Evolutionary conservation across 208 protist species (phyloP).

Genomic region (Wallacemonas sp.): DNA sequence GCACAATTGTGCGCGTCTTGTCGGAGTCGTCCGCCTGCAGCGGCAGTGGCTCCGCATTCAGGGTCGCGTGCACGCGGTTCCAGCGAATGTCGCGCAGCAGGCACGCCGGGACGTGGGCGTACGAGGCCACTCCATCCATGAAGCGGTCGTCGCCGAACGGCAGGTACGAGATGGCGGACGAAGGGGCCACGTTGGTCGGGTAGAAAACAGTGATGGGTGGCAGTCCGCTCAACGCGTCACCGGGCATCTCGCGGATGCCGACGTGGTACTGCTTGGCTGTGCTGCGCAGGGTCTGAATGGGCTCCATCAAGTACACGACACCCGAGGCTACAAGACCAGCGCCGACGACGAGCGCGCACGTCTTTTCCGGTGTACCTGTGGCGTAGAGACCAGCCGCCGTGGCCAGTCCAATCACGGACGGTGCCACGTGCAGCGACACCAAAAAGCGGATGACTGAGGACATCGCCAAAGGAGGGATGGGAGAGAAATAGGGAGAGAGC

Average conservation of each 20-base stretch:
- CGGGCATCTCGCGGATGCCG: conserved; percentile 41
- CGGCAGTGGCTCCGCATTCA: conserved; percentile 34
- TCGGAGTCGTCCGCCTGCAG: conserved; percentile 35
- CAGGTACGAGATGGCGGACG: conserved; percentile 35
- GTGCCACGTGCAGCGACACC: conserved; percentile 12
- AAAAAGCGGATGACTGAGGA: background rate
- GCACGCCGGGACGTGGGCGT: conserved; percentile 49
- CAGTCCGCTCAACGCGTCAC: conserved; percentile 16
- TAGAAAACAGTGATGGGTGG: conserved; percentile 81
- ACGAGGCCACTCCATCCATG: conserved; percentile 50
- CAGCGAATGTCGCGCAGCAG: conserved; percentile 53
- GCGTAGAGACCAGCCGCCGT: conserved; percentile 1
- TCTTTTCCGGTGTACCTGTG: background rate
- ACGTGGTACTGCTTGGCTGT: conserved; percentile 53
- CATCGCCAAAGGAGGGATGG: background rate
- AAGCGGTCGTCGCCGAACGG: conserved; percentile 69
- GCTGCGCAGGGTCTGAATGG: conserved; percentile 42
- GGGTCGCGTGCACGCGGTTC: conserved; percentile 26
- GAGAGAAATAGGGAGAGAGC: conserved; percentile 6
- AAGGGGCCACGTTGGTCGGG: conserved; percentile 29
- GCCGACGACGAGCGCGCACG: conserved; percentile 14
- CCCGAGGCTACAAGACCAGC: conserved; percentile 22
- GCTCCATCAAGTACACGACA: conserved; percentile 41
- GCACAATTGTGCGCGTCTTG: conserved; percentile 36
- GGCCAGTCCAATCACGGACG: background rate